phyloP scores from a whole-genome alignment of 495 filamentous ascomycete genomes.

The Neurospora cerealis region DNA sequence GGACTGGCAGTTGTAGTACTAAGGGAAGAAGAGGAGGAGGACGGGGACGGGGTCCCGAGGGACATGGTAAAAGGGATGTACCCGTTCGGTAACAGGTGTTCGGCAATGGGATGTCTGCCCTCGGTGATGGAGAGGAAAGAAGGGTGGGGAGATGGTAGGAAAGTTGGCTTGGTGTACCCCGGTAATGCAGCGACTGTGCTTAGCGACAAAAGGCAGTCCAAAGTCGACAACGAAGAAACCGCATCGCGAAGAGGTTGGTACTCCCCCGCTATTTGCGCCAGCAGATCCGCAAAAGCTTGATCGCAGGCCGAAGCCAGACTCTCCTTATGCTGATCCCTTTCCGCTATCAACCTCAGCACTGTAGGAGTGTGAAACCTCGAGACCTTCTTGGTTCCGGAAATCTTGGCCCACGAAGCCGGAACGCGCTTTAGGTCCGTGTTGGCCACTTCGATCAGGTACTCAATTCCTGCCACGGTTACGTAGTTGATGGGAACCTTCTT shows the following conservation, averaged over 20 bases:
- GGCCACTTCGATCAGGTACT: constrained; percentile 86
- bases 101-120: constrained; percentile 93
- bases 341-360: constrained; percentile 68
- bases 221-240: constrained; percentile 71
- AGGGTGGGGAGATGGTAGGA: constrained; percentile 45
- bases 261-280: constrained; percentile 61
- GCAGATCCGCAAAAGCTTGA: constrained; percentile 60
- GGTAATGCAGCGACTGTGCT: constrained; percentile 75
- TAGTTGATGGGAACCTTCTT: constrained; percentile 64
- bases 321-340: constrained; percentile 93
- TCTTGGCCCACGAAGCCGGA: constrained; percentile 88
- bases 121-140: constrained; percentile 60
- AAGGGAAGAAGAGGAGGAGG: constrained; percentile 16
- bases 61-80: constrained; percentile 90
- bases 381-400: constrained; percentile 85
- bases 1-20: neutral
- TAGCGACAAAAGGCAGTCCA: constrained; percentile 86
- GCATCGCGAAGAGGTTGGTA: constrained; percentile 88
- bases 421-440: constrained; percentile 73
- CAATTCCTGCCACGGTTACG: constrained; percentile 74
- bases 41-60: constrained; percentile 46
- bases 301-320: constrained; percentile 88
- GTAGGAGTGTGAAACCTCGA: constrained; percentile 93
- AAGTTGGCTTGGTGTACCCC: constrained; percentile 82
- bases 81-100: constrained; percentile 72